These are phyloP conservation scores for Cyclostephanos invisitatus DNA, from an alignment of 108 stramenopile species.

Conservation along the genomic window DNA sequence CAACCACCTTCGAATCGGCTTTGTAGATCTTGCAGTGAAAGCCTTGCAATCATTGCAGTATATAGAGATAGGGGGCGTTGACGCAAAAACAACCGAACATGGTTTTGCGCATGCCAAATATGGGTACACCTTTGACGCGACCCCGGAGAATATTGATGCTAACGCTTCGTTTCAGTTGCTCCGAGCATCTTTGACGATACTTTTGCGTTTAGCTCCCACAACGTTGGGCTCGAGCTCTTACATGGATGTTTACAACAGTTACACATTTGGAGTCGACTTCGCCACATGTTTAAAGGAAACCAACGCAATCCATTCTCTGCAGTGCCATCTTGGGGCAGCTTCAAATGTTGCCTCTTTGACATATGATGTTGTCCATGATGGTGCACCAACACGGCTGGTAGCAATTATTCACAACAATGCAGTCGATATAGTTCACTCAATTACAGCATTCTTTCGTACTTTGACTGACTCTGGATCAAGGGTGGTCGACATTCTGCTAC, in stretches of 20 bases:
- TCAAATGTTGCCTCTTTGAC: conserved; percentile 43
- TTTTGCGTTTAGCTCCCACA: conserved; percentile 26
- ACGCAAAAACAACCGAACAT: conserved; percentile 1
- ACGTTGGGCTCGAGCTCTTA: conserved; percentile 3
- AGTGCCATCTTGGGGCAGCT: conserved; percentile 24
- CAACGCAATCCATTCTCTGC: conserved; percentile 21
- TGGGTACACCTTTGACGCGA: conserved; percentile 25
- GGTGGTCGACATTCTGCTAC: conserved; percentile 22
- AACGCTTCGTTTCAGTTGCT: conserved; percentile 31
- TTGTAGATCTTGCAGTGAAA: conserved; percentile 32
- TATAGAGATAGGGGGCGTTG: neutral
- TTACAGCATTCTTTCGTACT: conserved; percentile 19
- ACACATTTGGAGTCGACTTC: conserved; percentile 38
- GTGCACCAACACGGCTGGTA: conserved; percentile 20
- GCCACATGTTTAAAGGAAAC: conserved; percentile 37
- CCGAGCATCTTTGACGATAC: conserved; percentile 16
- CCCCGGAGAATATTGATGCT: conserved; percentile 6
- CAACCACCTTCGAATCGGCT: conserved; percentile 38
- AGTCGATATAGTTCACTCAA: conserved; percentile 26
- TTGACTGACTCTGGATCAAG: conserved; percentile 35
- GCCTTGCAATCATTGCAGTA: conserved; percentile 36
- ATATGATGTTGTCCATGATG: conserved; percentile 22
- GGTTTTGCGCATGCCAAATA: neutral
- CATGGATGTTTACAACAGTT: neutral
- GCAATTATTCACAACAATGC: conserved; percentile 33